Percentiles rank a stretch among this genome's conserved stretches.
Evolutionary conservation across 2,329 filamentous ascomycete genomes (phyloP).

Genomic region (Huntiella bhutanensis): DNA sequence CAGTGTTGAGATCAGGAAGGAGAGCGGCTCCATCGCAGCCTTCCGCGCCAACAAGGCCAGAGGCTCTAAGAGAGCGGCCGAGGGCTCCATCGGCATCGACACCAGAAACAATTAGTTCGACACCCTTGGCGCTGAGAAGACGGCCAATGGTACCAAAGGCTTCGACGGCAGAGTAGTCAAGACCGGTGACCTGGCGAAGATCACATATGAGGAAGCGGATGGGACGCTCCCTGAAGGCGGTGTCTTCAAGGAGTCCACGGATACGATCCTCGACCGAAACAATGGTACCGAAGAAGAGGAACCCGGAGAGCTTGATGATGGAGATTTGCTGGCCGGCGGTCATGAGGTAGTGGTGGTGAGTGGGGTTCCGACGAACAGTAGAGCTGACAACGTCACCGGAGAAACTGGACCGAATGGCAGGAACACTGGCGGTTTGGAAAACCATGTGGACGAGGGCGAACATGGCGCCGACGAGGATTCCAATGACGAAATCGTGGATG

Average conservation of each 20-base stretch:
- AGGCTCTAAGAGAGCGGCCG: slow-evolving; percentile 60
- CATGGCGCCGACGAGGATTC: slow-evolving; percentile 79
- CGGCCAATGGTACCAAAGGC: slow-evolving; percentile 86
- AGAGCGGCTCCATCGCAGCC: slow-evolving; percentile 51
- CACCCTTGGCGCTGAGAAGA: slow-evolving; percentile 55
- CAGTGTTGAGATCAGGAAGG: slow-evolving; percentile 79
- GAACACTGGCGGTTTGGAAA: slow-evolving; percentile 75
- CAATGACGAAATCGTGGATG: slow-evolving; percentile 86
- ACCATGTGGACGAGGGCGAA: slow-evolving; percentile 82
- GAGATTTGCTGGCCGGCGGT: slow-evolving; percentile 76
- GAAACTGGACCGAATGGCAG: slow-evolving; percentile 78
- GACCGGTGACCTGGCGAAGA: slow-evolving; percentile 69
- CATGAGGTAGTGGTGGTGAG: slow-evolving; percentile 71
- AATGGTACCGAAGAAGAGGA: slow-evolving; percentile 96
- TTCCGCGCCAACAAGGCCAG: slow-evolving; percentile 53
- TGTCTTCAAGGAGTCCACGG: slow-evolving; percentile 61
- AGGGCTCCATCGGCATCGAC: slow-evolving; percentile 59
- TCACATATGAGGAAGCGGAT: slow-evolving; percentile 85
- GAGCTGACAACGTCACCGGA: slow-evolving; percentile 78
- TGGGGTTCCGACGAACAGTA: slow-evolving; percentile 76
- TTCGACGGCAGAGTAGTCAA: slow-evolving; percentile 92
- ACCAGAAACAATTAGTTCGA: slow-evolving; percentile 68
- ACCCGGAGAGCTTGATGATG: slow-evolving; percentile 80
- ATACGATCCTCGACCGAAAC: slow-evolving; percentile 87
- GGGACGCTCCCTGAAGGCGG: slow-evolving; percentile 55